A percentile compares a stretch with the other conserved stretches of the same genome.
Evolutionary conservation across 768 basidiomycete species (phyloP).

Genomic region (Tulasnella sp.): DNA sequence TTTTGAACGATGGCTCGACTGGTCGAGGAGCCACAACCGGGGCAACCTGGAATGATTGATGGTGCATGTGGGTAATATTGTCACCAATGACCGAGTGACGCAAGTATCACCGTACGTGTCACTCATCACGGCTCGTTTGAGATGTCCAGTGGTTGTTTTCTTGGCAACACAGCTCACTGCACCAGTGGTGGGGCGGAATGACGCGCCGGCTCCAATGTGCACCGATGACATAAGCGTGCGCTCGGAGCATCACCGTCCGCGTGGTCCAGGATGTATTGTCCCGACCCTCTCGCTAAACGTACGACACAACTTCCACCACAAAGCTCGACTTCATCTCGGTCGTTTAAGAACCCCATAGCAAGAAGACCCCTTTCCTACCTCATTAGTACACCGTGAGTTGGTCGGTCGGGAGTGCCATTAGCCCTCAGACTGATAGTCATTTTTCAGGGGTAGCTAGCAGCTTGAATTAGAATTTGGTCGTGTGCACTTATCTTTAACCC

Average conservation of each 20-base stretch:
- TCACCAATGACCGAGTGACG: too few relatives aligned
- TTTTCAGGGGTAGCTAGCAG: not conserved
- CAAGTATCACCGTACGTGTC: too few relatives aligned
- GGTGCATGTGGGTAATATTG: not conserved
- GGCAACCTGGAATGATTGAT: not conserved
- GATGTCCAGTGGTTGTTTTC: not conserved
- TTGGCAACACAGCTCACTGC: not conserved
- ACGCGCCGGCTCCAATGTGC: not conserved
- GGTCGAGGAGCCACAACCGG: not conserved
- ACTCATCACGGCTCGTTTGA: too few relatives aligned
- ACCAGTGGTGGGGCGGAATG: not conserved
- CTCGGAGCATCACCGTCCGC: not conserved
- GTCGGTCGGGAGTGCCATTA: not conserved
- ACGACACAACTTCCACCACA: not conserved
- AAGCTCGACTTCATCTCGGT: not conserved
- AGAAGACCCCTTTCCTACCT: not conserved
- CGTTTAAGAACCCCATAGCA: not conserved
- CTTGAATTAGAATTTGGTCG: conserved; percentile 13
- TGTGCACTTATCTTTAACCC: conserved; percentile 11
- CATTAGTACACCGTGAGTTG: not conserved
- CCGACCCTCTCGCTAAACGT: not conserved
- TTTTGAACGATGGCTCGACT: not conserved
- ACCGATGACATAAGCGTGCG: not conserved
- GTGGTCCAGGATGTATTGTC: not conserved
- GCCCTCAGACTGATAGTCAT: not conserved